These are phyloP conservation scores for Hyparrhenia diplandra DNA, from an alignment of 176 grass and related monocot species.

Conservation along the genomic window DNA sequence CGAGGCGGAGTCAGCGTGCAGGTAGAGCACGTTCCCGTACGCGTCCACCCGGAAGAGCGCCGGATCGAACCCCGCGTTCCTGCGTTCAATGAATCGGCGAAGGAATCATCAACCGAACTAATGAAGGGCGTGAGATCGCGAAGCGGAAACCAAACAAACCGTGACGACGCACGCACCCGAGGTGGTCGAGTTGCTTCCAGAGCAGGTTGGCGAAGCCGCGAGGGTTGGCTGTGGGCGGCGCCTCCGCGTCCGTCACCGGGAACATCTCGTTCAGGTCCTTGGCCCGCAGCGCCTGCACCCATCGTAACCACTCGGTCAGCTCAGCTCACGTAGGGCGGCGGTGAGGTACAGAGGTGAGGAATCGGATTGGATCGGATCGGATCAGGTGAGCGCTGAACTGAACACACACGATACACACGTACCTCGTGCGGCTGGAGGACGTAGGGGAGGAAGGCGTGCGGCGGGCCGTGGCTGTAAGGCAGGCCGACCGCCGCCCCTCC, in stretches of 20 bases:
- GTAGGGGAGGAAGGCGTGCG: conserved; percentile 76
- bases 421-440: conserved; percentile 89
- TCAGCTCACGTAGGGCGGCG: background rate
- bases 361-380: too few relatives aligned
- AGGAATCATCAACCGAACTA: background rate
- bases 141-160: background rate
- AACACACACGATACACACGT: background rate
- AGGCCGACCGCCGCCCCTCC: background rate
- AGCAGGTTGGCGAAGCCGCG: conserved; percentile 85
- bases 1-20: conserved; percentile 77
- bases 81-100: conserved; percentile 9
- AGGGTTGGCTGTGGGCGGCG: conserved; percentile 59
- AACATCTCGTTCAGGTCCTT: conserved; percentile 89
- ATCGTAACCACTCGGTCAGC: background rate
- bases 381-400: background rate
- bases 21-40: conserved; percentile 88
- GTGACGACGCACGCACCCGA: conserved; percentile 46
- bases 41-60: conserved; percentile 80
- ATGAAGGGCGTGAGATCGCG: background rate
- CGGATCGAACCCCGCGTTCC: conserved; percentile 96
- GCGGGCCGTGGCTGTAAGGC: conserved; percentile 68
- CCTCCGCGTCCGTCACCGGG: conserved; percentile 65
- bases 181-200: conserved; percentile 97
- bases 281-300: conserved; percentile 52
- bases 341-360: background rate